These are phyloP conservation scores for Euphorbia lathyris DNA, from an alignment of 345 rosid genomes.

Conservation along the genomic window DNA sequence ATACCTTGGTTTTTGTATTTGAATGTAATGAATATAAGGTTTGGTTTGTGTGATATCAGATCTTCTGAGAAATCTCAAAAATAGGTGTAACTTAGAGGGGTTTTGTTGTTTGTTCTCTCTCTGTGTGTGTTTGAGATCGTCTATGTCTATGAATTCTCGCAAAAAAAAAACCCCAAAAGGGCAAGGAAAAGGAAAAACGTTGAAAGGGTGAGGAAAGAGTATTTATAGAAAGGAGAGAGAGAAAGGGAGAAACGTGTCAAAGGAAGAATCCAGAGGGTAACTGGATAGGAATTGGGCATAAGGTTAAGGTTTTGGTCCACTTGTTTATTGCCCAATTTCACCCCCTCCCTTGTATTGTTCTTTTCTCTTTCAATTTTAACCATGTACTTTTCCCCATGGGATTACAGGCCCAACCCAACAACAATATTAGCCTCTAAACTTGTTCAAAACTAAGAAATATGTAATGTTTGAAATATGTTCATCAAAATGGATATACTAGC, in stretches of 20 bases:
- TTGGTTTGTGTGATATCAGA: slow-evolving; percentile 3
- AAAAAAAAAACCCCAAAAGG: slow-evolving; percentile 21
- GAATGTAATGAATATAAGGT: background rate
- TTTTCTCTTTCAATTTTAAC: background rate
- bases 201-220: background rate
- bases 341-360: background rate
- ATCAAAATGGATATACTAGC: too few relatives aligned
- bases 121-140: background rate
- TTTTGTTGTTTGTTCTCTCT: background rate
- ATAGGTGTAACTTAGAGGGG: background rate
- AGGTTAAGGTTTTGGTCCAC: background rate
- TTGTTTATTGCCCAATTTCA: background rate
- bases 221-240: slow-evolving; percentile 24
- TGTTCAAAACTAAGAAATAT: too few relatives aligned
- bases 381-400: background rate
- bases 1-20: slow-evolving; percentile 11
- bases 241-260: slow-evolving; percentile 23
- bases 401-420: too few relatives aligned
- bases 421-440: too few relatives aligned
- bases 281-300: background rate
- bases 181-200: background rate
- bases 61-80: too few relatives aligned
- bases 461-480: too few relatives aligned
- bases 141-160: slow-evolving; percentile 1
- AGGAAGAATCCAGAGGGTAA: slow-evolving; percentile 16